Base-by-base conservation (phyloP, 768 basidiomycete genomes). In the Naganishia friedmannii region DNA sequence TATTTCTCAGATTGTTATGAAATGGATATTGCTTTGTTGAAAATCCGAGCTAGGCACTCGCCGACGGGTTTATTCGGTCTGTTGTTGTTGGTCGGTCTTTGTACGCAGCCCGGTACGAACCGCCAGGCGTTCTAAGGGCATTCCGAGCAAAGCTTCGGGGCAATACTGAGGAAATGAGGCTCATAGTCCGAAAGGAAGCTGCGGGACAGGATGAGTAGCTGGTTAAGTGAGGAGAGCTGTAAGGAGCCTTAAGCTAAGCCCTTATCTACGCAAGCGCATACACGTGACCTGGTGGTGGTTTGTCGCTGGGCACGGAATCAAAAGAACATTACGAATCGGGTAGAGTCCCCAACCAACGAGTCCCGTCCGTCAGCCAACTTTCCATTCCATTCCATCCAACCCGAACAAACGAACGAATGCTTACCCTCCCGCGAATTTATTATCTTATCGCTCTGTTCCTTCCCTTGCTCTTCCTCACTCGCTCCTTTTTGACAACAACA, bases 241-340 rank as follows among this genome's bases (percentile, higher is more conserved):
- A 15, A 17, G 45, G 4, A 17, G 13, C 7, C 15, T 15, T 8
- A 21, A 17, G 21, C 17, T 5, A 46, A 8, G 45, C 7, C 45
- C 23, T 26, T n/a, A 51, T 26, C n/a, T 51, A 42, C 15, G 7
- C 42, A 42, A 15, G 48, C 48, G 48, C 48, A 26, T 1, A n/a
- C 48, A 51, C 48, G 48, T 51, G 48, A 42, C 42, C 9, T 42
- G 15, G 12, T 12, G 7, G 5, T 3, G 45, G 48, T 51, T 51
- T 51, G 48, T 51, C 48, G 48, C 19, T 26, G n/a, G n/a, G 48
- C 48, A 26, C 48, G 48, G 48, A 51, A 51, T 51, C 48, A 51
- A 51, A 51, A n/a, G 48, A 51, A 26, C 48, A 51, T 51, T 51
- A 51, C 48, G 48, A 51, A 51, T 51, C 34, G 34, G 34, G 34